phyloP scores from a whole-genome alignment of 495 filamentous ascomycete genomes.

The Pseudevernia furfuracea region DNA sequence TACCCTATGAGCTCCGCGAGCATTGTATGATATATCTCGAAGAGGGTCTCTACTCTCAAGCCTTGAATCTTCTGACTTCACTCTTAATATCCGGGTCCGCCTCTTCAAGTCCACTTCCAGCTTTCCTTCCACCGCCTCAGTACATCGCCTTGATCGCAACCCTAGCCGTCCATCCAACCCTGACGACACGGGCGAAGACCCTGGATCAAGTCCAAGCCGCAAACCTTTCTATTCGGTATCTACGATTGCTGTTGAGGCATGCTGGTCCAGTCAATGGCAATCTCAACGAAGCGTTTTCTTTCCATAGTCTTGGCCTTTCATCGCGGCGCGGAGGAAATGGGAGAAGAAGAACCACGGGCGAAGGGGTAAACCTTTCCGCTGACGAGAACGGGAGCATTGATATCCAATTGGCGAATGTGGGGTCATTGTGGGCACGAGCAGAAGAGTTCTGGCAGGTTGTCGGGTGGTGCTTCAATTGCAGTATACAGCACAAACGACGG shows the following conservation, averaged over 20 bases:
- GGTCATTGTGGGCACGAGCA: slow-evolving; percentile 61
- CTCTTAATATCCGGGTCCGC: slow-evolving; percentile 52
- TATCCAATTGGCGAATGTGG: slow-evolving; percentile 51
- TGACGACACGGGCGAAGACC: slow-evolving; percentile 54
- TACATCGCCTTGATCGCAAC: slow-evolving; percentile 63
- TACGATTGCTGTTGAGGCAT: slow-evolving; percentile 47
- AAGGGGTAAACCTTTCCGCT: slow-evolving; percentile 21
- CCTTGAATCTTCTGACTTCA: slow-evolving; percentile 58
- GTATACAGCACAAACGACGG: slow-evolving; percentile 54
- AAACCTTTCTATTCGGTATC: slow-evolving; percentile 48
- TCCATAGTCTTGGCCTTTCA: slow-evolving; percentile 27
- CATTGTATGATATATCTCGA: slow-evolving; percentile 68
- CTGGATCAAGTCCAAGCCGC: slow-evolving; percentile 46
- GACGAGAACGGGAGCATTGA: slow-evolving; percentile 39
- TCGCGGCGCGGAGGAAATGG: slow-evolving; percentile 34
- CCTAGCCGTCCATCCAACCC: slow-evolving; percentile 60
- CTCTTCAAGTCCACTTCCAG: slow-evolving; percentile 32
- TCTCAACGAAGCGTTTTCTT: slow-evolving; percentile 48
- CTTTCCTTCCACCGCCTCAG: slow-evolving; percentile 43
- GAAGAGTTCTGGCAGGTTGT: slow-evolving; percentile 84
- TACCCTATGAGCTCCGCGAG: slow-evolving; percentile 56
- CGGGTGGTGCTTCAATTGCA: slow-evolving; percentile 93
- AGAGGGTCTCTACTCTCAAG: slow-evolving; percentile 62
- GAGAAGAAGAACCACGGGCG: slow-evolving; percentile 25
- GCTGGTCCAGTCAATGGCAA: slow-evolving; percentile 45